A percentile compares a stretch with the other conserved stretches of the same genome.
Conservation (phyloP, 805 yeast species). For the Sungouiozyma intestinalis region DNA sequence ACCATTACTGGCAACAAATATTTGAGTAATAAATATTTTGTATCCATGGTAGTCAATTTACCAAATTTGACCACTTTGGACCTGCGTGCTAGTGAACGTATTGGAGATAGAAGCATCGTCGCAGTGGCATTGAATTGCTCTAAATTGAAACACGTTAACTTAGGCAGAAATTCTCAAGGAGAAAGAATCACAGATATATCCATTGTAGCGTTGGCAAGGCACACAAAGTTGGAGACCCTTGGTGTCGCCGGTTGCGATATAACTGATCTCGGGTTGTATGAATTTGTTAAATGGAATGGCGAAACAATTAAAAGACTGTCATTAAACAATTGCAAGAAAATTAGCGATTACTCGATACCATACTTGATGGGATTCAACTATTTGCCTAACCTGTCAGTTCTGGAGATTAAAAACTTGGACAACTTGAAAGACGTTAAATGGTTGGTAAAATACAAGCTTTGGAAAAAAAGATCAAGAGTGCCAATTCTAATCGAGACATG, state of each 20-base stretch:
- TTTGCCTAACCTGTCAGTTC: conserved; percentile 52
- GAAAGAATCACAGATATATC: conserved; percentile 62
- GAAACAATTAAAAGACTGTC: conserved; percentile 52
- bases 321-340: conserved; percentile 55
- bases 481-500: conserved; percentile 69
- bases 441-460: conserved; percentile 54
- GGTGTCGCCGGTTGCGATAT: conserved; percentile 86
- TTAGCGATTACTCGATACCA: conserved; percentile 53
- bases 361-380: conserved; percentile 33
- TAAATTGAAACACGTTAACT: conserved; percentile 48
- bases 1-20: conserved; percentile 62
- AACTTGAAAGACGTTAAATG: conserved; percentile 51
- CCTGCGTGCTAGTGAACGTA: conserved; percentile 70
- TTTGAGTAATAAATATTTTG: conserved; percentile 51
- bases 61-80: conserved; percentile 58
- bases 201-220: conserved; percentile 43
- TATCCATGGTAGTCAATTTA: conserved; percentile 41
- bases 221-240: conserved; percentile 53
- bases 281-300: conserved; percentile 49
- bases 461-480: conserved; percentile 36
- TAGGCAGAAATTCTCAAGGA: conserved; percentile 69
- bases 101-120: conserved; percentile 67
- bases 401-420: conserved; percentile 61
- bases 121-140: conserved; percentile 54
- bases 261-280: conserved; percentile 74